Conservation (phyloP, 1,284 basidiomycete genomes). For the Clitocybe nebularis region DNA sequence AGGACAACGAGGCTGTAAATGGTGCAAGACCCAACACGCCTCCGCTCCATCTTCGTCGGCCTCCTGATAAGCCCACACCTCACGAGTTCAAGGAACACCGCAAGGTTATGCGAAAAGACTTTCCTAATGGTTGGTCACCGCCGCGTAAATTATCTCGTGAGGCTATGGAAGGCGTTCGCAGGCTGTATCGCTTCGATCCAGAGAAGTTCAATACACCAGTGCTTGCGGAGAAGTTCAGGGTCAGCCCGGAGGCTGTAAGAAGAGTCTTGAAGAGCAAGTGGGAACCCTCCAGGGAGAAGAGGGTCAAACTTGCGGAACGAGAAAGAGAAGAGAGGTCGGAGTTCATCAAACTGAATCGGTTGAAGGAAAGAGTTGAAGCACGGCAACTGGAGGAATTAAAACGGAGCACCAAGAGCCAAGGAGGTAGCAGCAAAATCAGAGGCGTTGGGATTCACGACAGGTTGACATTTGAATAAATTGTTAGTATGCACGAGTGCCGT, state of each 20-base stretch:
- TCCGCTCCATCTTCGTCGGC: constrained; percentile 37
- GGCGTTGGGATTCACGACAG: constrained; percentile 33
- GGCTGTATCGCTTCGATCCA: constrained; percentile 70
- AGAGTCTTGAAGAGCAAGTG: constrained; percentile 83
- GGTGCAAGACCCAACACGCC: constrained; percentile 32
- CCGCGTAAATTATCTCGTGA: constrained; percentile 85
- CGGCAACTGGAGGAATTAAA: constrained; percentile 26
- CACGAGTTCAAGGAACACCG: constrained; percentile 53
- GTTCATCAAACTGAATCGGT: constrained; percentile 29
- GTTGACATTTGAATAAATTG: constrained; percentile 35
- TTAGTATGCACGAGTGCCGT: no score
- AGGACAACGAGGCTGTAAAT: constrained; percentile 48
- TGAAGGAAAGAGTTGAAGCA: constrained; percentile 41
- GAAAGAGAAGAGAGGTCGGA: constrained; percentile 54
- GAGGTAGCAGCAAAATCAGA: constrained; percentile 20
- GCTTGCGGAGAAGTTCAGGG: constrained; percentile 76
- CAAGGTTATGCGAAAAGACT: constrained; percentile 51
- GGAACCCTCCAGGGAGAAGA: constrained; percentile 60
- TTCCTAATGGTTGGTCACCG: constrained; percentile 82
- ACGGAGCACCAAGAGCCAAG: constrained; percentile 19
- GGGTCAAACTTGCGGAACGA: constrained; percentile 47
- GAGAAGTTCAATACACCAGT: constrained; percentile 64
- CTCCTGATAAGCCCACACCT: constrained; percentile 46
- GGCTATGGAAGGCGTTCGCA: constrained; percentile 83
- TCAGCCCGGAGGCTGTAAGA: constrained; percentile 84